phyloP scores from a whole-genome alignment of 2,329 filamentous ascomycete species.

The Chaetothyriales sp. region DNA sequence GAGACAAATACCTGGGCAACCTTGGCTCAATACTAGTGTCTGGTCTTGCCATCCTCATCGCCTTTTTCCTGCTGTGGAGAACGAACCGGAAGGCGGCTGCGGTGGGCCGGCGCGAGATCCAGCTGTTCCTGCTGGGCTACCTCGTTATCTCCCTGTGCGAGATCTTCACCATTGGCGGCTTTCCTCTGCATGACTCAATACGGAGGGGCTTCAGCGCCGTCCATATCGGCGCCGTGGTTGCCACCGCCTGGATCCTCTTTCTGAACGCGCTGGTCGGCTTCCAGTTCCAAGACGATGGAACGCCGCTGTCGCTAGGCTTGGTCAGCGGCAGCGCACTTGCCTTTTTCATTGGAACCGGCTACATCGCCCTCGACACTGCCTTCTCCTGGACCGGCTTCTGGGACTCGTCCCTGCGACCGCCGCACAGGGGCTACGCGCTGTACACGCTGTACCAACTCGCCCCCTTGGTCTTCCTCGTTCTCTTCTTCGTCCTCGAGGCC shows the following conservation, averaged over 20 bases:
- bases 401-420: constrained; percentile 41
- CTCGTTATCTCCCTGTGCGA: constrained; percentile 85
- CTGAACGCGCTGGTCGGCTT: constrained; percentile 87
- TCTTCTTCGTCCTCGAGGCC: constrained; percentile 72
- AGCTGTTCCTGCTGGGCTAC: constrained; percentile 78
- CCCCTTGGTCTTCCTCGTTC: constrained; percentile 75
- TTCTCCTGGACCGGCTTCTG: constrained; percentile 75
- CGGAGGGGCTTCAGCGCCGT: constrained; percentile 74
- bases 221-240: constrained; percentile 78
- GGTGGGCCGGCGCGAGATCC: constrained; percentile 92
- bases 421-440: constrained; percentile 66
- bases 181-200: constrained; percentile 58
- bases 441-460: constrained; percentile 90
- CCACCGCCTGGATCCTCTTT: constrained; percentile 80
- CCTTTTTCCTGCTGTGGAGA: constrained; percentile 56
- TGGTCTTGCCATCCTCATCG: constrained; percentile 58
- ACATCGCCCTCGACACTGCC: constrained; percentile 88
- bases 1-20: constrained; percentile 59
- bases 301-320: constrained; percentile 64
- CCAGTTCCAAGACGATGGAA: constrained; percentile 88
- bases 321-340: constrained; percentile 55
- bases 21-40: constrained; percentile 82
- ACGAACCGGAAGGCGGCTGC: constrained; percentile 87
- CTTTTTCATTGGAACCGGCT: constrained; percentile 81
- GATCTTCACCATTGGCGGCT: constrained; percentile 87